Evolutionary conservation across 345 rosid species (phyloP), one percentile per base, ranked within the genome.

Genomic region (Pugionium cornutum): DNA sequence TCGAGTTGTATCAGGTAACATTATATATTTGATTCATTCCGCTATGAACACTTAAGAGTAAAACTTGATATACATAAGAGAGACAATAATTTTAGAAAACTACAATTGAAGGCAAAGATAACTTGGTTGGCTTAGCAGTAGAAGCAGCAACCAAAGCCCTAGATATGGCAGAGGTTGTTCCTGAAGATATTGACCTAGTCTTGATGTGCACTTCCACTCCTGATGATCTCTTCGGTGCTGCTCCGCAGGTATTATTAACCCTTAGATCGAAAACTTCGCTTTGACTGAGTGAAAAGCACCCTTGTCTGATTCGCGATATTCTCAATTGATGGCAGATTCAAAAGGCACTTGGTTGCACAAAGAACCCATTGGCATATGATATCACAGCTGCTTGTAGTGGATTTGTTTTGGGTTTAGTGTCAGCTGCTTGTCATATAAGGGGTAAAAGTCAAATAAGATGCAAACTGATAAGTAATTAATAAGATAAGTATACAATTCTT

Each of bases 321-420:
- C 18, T 18, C 18, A 6, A 2, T 67, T 52, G 50, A 66, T 69
- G 51, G 31, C 87, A 94, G 97, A 82, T 90, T 65, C 97, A 81
- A 76, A 88, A 76, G 68, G 90, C 82, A 63, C 90, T 94, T 64
- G 99, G 99, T 69, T 94, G 97, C 92, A 86, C 82, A 66, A 70
- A 60, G 47, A 74, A 84, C 59, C 94, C 97, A n/a, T 73, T 94
- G 81, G 83, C 99, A 4, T 94, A 90, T 58, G 99, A 94, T 69
- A 94, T 94, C 51, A 90, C 97, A 51, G 99, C 95, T 57, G 99
- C 97, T 33, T 94, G 97, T 64, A 90, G 97, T 64, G 97, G 99
- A 75, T 94, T 90, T 72, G 70, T 94, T 62, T 64, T 94, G 78
- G 99, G 99, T 74, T 74, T 94, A 52, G 79, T 94, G 62, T 94